A percentile compares a stretch with the other conserved stretches of the same genome.
These are phyloP conservation scores for Apiospora aurea DNA, from an alignment of 2,329 filamentous ascomycete species.

Conservation along the genomic window DNA sequence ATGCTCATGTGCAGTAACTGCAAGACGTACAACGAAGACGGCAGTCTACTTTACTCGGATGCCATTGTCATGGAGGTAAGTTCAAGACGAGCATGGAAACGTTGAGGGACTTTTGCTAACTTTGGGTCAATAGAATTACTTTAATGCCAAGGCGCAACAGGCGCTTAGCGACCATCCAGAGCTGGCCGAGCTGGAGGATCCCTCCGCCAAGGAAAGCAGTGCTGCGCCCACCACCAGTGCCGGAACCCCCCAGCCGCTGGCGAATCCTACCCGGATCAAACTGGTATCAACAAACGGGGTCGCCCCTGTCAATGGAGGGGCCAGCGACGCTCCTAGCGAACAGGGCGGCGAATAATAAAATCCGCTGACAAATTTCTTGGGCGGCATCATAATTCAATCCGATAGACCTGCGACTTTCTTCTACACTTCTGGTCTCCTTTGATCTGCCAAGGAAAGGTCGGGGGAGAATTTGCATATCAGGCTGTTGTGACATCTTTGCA, in stretches of 20 bases:
- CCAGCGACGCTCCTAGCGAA: slow-evolving; percentile 37
- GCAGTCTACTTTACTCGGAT: slow-evolving; percentile 89
- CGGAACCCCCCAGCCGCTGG: slow-evolving; percentile 69
- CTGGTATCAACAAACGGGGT: slow-evolving; percentile 50
- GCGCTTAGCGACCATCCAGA: slow-evolving; percentile 62
- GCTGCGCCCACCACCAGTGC: slow-evolving; percentile 62
- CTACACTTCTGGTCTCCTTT: slow-evolving; percentile 15
- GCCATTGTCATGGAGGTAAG: slow-evolving; percentile 91
- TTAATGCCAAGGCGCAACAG: slow-evolving; percentile 60
- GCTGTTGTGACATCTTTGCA: slow-evolving; percentile 23
- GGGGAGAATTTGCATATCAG: slow-evolving; percentile 21
- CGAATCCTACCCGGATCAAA: slow-evolving; percentile 71
- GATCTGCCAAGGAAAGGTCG: slow-evolving; percentile 12
- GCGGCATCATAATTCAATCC: slow-evolving; percentile 7
- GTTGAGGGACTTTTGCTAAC: slow-evolving; percentile 43
- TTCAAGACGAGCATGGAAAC: slow-evolving; percentile 27
- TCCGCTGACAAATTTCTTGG: slow-evolving; percentile 1
- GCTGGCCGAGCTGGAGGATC: slow-evolving; percentile 62
- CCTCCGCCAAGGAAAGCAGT: slow-evolving; percentile 49
- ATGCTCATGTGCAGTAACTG: slow-evolving; percentile 88
- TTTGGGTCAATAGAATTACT: slow-evolving; percentile 56
- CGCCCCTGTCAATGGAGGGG: slow-evolving; percentile 35
- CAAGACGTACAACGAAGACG: slow-evolving; percentile 95
- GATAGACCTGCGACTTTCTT: slow-evolving; percentile 22
- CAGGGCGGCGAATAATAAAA: slow-evolving; percentile 36